A percentile compares a stretch with the other conserved stretches of the same genome.
These are phyloP conservation scores for Trifolium fragiferum DNA, from an alignment of 306 rosid species.

Conservation along the genomic window DNA sequence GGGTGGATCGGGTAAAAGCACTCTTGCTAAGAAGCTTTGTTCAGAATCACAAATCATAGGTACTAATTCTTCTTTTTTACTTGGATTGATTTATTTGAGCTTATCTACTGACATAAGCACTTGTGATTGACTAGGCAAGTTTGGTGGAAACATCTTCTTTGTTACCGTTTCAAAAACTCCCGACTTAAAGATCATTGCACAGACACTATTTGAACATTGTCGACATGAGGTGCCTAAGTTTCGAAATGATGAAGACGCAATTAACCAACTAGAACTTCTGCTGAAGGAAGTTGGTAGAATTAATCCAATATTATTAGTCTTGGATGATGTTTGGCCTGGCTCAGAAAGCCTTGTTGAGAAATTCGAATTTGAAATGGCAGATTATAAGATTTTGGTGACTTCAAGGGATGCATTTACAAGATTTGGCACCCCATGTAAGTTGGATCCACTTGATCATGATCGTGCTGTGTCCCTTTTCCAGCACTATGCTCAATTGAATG, in stretches of 20 bases:
- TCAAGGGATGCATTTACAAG: conserved; percentile 55
- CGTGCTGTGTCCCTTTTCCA: neutral
- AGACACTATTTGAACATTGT: conserved; percentile 46
- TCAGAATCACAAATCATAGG: conserved; percentile 53
- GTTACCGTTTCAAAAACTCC: conserved; percentile 47
- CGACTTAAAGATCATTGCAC: conserved; percentile 48
- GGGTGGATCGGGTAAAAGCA: conserved; percentile 72
- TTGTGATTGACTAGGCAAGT: conserved; percentile 53
- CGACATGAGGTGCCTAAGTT: conserved; percentile 37
- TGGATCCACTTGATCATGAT: conserved; percentile 43
- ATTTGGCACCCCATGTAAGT: conserved; percentile 35
- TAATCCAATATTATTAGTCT: conserved; percentile 55
- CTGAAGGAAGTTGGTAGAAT: conserved; percentile 29
- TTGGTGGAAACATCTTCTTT: conserved; percentile 53
- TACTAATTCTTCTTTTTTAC: neutral
- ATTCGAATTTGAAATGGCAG: conserved; percentile 40
- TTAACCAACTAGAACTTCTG: conserved; percentile 38
- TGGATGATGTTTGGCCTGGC: conserved; percentile 72
- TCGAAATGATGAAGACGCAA: conserved; percentile 47
- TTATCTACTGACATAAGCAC: too few species aligned
- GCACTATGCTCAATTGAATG: neutral
- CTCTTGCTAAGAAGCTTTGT: conserved; percentile 61
- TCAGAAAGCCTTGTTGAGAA: conserved; percentile 50
- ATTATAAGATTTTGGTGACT: conserved; percentile 37
- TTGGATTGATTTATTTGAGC: too few species aligned